Base-by-base conservation (phyloP, 2,329 filamentous ascomycete genomes). In the Periconia sp. region DNA sequence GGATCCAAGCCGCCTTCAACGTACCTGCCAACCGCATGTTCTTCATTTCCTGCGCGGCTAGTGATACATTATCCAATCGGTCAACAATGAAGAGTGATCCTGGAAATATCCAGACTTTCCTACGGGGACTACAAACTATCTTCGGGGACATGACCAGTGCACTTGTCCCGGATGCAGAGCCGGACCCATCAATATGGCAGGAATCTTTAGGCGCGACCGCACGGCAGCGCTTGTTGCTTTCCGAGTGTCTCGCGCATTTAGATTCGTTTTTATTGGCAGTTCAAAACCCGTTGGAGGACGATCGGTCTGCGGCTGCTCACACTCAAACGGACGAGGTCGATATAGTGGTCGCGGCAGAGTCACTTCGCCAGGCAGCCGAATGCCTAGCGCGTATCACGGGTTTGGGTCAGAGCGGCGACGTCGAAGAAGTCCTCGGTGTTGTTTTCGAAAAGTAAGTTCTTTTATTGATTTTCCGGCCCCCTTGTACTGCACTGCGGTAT, bases 361-460 rank as follows among this genome's bases (percentile, higher is more conserved):
- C 92, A 68, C 79, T 99, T 51, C 87, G 94, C 42, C 63, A 63
- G n/a, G 70, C 69, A 13, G 70, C 68, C 40, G 68, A 72, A n/a
- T 58, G 65, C 15, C 56, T 73, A n/a, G 89, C 91, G 1, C 85
- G 86, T 53, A 96, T 97, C 64, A 97, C 92, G 1, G 94, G 94
- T 0, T 85, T 85, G 51, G 92, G 92, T 1, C 90, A 92, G 64
- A 84, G 83, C 41, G 90, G 92, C 2, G 93, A 97, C 73, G 91
- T 97, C 15, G 93, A 99, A 71, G 94, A 97, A 69, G 91, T 99
- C 8, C 77, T 99, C 43, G 94, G 94, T 0, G 92, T 99, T 19
- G 92, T 99, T 3, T 99, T 99, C 77, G 93, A 97, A 74, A 97
- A 96, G 90, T 96, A 77, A 80, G 85, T 84, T 40, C 11, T 37